Evolutionary conservation across 768 basidiomycete species (phyloP).

Genomic region (Boletus reticuloceps): DNA sequence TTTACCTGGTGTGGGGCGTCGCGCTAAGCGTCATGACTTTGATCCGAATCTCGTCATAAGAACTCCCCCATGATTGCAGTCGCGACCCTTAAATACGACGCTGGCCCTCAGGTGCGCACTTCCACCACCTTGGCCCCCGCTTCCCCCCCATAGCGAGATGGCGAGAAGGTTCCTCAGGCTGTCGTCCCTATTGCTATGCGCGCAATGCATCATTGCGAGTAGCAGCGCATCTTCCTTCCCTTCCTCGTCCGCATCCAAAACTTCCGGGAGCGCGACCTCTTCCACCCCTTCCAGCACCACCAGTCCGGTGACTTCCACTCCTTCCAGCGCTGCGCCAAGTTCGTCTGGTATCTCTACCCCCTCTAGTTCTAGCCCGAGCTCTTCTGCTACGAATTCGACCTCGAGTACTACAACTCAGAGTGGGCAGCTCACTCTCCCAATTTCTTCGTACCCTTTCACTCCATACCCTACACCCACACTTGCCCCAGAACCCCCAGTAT

Average conservation of each 20-base stretch:
- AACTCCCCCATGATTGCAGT: background rate
- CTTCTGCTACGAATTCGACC: slow-evolving; percentile 2
- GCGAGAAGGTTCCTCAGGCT: slow-evolving; percentile 6
- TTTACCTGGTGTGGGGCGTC: background rate
- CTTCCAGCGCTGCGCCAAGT: background rate
- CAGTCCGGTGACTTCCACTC: slow-evolving; percentile 1
- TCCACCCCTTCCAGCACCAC: background rate
- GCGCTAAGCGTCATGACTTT: background rate
- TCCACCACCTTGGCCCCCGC: background rate
- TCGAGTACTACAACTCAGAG: slow-evolving; percentile 13
- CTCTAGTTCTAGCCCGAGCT: slow-evolving; percentile 4
- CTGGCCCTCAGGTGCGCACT: background rate
- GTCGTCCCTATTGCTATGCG: slow-evolving; percentile 14
- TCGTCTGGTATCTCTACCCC: background rate
- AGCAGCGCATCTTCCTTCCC: background rate
- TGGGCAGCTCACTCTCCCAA: slow-evolving; percentile 34
- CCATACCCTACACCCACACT: slow-evolving; percentile 63
- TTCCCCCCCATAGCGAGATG: slow-evolving; percentile 14
- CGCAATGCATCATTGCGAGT: slow-evolving; percentile 2
- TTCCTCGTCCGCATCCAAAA: background rate
- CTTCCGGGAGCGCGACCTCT: background rate
- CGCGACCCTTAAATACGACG: slow-evolving; percentile 1
- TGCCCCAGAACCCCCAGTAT: slow-evolving; percentile 49
- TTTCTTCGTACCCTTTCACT: slow-evolving; percentile 46
- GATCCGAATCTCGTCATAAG: background rate